Evolutionary conservation across 352 stramenopile genomes (phyloP), one percentile per base, ranked within the genome.

Genomic region (Globisporangium paddicum): DNA sequence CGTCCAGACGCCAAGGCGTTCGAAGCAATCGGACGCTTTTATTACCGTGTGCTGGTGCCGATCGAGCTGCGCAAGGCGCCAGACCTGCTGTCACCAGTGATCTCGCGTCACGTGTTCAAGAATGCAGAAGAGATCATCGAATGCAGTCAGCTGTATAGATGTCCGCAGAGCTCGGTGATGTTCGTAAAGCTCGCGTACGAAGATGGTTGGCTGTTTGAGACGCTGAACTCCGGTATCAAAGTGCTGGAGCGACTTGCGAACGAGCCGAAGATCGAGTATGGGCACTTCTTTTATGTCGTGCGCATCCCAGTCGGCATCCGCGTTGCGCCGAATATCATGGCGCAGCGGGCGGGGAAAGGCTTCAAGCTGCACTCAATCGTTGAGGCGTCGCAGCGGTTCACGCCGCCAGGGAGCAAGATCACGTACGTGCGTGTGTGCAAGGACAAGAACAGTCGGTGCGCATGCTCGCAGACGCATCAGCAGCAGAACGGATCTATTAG

Each of bases 121-220:
- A 89, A 90, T 50, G 81, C 80, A 14, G 79, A 89, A 59, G 84
- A 93, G 59, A 90, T 93, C 62, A 82, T 93, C 56, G 81, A 93
- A 53, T 88, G 79, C 37, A 72, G 75, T 25, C 73, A 78, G 45
- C 72, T 72, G 4, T 90, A 87, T 44, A 79, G 77, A 21, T 91
- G 76, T 64, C 84, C 84, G 11, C 72, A 89, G 47, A 91, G 78
- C 49, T 69, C 73, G 5, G 78, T 91, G 53, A 89, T 77, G 10
- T 93, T 91, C 57, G 78, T 86, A 16, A 90, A 93, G 68, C 77
- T 91, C 18, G 79, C 81, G 61, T 90, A 93, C 58, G 81, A 90
- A 59, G 79, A 89, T 58, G 84, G 84, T 23, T 93, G 84, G 84
- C 65, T 93, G 1, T 89, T 90, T 64, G 81, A 89, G 65, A 86